Conservation (phyloP, 768 basidiomycete genomes). For the Neoboletus subvelutipes region DNA sequence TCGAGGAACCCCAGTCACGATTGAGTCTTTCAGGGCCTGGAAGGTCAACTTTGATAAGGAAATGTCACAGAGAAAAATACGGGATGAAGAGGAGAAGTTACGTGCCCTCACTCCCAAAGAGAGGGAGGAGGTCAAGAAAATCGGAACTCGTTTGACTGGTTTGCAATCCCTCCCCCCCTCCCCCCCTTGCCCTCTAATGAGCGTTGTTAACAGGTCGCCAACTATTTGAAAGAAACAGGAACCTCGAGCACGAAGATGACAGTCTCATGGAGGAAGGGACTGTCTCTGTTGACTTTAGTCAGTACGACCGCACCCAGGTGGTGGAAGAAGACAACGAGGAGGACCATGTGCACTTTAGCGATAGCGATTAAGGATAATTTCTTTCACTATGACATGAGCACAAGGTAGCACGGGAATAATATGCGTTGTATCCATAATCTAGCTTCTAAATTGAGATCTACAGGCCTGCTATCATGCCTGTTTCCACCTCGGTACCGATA, state of each 20-base stretch:
- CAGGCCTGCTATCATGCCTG: conserved; percentile 60
- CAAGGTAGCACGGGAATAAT: conserved; percentile 7
- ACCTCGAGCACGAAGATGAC: conserved; percentile 73
- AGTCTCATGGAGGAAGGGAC: conserved; percentile 80
- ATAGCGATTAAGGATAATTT: conserved; percentile 66
- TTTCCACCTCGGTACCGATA: conserved; percentile 51
- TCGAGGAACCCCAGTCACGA: conserved; percentile 89
- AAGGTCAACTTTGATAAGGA: conserved; percentile 76
- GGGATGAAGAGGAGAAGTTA: conserved; percentile 78
- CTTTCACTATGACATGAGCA: neutral
- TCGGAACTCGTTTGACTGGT: conserved; percentile 68
- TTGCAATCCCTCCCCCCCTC: conserved; percentile 18
- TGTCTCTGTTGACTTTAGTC: conserved; percentile 83
- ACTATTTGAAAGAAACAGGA: conserved; percentile 82
- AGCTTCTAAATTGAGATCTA: conserved; percentile 33
- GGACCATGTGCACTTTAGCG: conserved; percentile 71
- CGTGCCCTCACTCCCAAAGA: conserved; percentile 75
- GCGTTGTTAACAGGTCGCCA: conserved; percentile 67
- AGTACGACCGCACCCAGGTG: conserved; percentile 72
- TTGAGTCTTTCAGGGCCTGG: conserved; percentile 80
- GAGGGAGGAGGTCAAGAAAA: conserved; percentile 77
- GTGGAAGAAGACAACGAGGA: conserved; percentile 56
- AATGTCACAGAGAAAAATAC: conserved; percentile 51
- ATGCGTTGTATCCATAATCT: conserved; percentile 9
- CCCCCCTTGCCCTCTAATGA: conserved; percentile 7